Percentiles rank a stretch among this genome's conserved stretches.
phyloP scores from a whole-genome alignment of 257 asterid genomes.

The Lycium barbarum region DNA sequence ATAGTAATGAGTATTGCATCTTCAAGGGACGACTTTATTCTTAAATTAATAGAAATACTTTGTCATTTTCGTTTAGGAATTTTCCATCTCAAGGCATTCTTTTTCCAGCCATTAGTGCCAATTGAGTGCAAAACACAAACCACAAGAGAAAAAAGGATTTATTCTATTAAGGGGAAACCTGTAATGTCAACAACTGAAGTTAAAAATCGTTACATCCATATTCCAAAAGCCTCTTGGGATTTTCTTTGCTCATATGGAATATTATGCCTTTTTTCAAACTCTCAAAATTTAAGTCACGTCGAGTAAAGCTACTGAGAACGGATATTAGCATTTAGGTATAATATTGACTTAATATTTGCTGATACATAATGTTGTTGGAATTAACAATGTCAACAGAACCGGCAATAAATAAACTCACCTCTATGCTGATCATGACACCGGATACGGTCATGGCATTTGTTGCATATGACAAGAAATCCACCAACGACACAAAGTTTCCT shows the following conservation, averaged over 20 bases:
- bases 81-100: background rate
- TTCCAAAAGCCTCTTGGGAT: background rate
- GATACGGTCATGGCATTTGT: conserved; percentile 65
- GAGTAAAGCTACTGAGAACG: background rate
- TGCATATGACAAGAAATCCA: conserved; percentile 68
- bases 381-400: conserved; percentile 4
- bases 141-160: background rate
- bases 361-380: background rate
- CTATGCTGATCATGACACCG: conserved; percentile 70
- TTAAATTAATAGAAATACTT: background rate
- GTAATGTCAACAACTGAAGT: background rate
- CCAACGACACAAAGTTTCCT: conserved; percentile 56
- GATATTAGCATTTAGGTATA: background rate
- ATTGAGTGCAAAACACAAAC: background rate
- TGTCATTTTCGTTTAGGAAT: background rate
- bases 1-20: background rate
- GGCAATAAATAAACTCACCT: conserved; percentile 53
- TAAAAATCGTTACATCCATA: conserved; percentile 1
- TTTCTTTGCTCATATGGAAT: background rate
- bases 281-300: background rate
- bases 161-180: background rate
- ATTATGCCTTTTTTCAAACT: background rate
- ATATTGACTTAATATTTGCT: conserved; percentile 10
- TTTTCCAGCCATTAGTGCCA: background rate
- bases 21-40: background rate